Evolutionary conservation across 2,329 filamentous ascomycete genomes (phyloP), one percentile per base, ranked within the genome.

Genomic region (Setomelanomma holmii): DNA sequence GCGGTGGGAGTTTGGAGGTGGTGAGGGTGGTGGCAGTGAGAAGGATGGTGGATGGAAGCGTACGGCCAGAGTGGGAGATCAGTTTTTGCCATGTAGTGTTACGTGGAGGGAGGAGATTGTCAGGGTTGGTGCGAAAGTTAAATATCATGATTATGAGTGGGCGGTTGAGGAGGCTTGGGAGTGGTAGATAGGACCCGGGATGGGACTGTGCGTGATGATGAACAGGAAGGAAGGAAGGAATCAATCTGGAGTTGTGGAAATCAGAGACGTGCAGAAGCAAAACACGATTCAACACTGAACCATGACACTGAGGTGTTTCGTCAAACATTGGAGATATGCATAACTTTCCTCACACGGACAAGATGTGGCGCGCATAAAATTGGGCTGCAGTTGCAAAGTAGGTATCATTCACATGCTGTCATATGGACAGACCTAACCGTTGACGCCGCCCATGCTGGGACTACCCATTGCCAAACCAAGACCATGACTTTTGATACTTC

Each of bases 1-100:
- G 76, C 75, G 84, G 47, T 87, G 85, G 85, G 75, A 78, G 60
- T 83, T 27, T 27, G 24, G 44, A 14, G 45, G 45, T 14, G 45
- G 19, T 19, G 44, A 39, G 4, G 55, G 56, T 42, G 55, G 50
- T 8, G 61, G n/a, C n/a, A n/a, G 49, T 5, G 44, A 48, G 17
- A 52, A 56, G 38, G 43, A n/a, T 4, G 53, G 43, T n/a, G 38
- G 44, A 11, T 80, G 78, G 78, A 66, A 62, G 57, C 62, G 78
- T 27, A 58, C 60, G 23, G 68, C 70, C 4, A 72, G 72, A 57
- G 61, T 79, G 12, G 78, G 78, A 1, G 64, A 69, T 43, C 43
- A 60, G 39, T 78, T 74, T 43, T 16, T 80, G 58, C 78, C 78
- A 16, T 79, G 77, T 61, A 65, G 64, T 0, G 60, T 71, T 16